Percentiles rank a stretch among this genome's conserved stretches.
phyloP scores from a whole-genome alignment of 805 yeast genomes.

The Lipomyces starkeyi region DNA sequence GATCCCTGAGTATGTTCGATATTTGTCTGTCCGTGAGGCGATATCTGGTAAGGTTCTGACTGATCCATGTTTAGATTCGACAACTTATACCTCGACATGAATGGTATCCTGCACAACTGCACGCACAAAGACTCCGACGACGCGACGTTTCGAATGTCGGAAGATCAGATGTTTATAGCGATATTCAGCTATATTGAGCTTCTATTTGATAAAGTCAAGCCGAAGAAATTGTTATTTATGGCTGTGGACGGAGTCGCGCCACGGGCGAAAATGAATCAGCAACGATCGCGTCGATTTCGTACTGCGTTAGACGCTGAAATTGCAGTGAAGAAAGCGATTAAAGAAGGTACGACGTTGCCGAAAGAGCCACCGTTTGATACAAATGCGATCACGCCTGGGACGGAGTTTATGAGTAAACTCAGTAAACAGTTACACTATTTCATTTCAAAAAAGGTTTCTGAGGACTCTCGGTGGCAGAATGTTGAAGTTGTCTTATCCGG shows the following conservation, averaged over 20 bases:
- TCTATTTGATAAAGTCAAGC: slow-evolving; percentile 83
- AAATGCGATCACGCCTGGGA: slow-evolving; percentile 94
- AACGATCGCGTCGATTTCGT: slow-evolving; percentile 92
- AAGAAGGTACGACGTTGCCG: slow-evolving; percentile 75
- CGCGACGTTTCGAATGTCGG: slow-evolving; percentile 71
- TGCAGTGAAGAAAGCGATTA: slow-evolving; percentile 72
- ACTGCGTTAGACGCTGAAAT: slow-evolving; percentile 92
- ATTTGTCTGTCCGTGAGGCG: background rate
- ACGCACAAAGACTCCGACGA: slow-evolving; percentile 82
- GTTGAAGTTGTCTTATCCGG: slow-evolving; percentile 82
- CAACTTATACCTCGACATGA: slow-evolving; percentile 95
- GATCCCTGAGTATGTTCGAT: slow-evolving; percentile 68
- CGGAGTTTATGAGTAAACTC: slow-evolving; percentile 91
- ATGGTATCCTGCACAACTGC: slow-evolving; percentile 89
- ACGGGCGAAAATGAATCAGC: slow-evolving; percentile 98
- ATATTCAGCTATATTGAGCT: slow-evolving; percentile 95
- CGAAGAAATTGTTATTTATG: slow-evolving; percentile 86
- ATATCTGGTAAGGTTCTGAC: background rate
- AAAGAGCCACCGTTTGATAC: slow-evolving; percentile 88
- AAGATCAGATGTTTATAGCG: slow-evolving; percentile 90
- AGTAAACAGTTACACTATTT: slow-evolving; percentile 83
- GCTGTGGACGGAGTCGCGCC: slow-evolving; percentile 99
- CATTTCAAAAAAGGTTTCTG: slow-evolving; percentile 83
- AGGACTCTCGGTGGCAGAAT: slow-evolving; percentile 85
- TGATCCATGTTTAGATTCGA: slow-evolving; percentile 59